Base-by-base conservation (phyloP, 2,329 filamentous ascomycete species). In the Monascus ruber region DNA sequence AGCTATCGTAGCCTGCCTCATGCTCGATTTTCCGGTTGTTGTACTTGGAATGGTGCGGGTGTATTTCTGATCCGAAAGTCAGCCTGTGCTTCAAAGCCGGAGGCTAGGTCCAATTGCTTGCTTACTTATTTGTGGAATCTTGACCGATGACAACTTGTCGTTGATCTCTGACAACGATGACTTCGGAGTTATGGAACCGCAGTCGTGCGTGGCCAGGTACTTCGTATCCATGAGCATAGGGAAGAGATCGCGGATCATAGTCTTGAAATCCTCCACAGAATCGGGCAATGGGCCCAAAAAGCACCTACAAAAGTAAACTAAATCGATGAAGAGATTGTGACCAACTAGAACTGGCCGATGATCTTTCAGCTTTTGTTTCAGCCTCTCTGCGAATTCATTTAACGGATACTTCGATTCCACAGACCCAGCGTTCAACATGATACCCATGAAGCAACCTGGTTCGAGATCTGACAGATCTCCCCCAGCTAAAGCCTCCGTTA, bases 1-100 rank as follows among this genome's bases (percentile, higher is more conserved):
- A 67, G 54, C 74, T 78, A 52, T 81, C 77, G 46, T 74, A 81
- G 5, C 77, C 77, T 10, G 77, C 77, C 58, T 81, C 77, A 42
- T 81, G 77, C 8, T 46, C 42, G 24, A 47, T 44, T 5, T 48
- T 49, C 6, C 42, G 38, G 17, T 32, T 41, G 6, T 44, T 31
- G 34, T 65, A 65, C 40, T 59, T 62, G 1, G 39, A 41, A 42
- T 62, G 52, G 7, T 49, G 37, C 2, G 48, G 33, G 29, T 64
- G 54, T 36, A 63, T 44, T 5, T 37, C 62, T 63, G 17, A 35
- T 17, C 17, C 24, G 5, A 31, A 26, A 41, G 41, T 37, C 10
- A 9, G 25, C 8, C 17, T 17, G 17, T 17, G 2, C 17, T 17
- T 17, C 17, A 28, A 28, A 33, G 31, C 26, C 31, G 28, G 24